Evolutionary conservation across 179 eudicot genomes (phyloP).

Genomic region (Silene coronaria): DNA sequence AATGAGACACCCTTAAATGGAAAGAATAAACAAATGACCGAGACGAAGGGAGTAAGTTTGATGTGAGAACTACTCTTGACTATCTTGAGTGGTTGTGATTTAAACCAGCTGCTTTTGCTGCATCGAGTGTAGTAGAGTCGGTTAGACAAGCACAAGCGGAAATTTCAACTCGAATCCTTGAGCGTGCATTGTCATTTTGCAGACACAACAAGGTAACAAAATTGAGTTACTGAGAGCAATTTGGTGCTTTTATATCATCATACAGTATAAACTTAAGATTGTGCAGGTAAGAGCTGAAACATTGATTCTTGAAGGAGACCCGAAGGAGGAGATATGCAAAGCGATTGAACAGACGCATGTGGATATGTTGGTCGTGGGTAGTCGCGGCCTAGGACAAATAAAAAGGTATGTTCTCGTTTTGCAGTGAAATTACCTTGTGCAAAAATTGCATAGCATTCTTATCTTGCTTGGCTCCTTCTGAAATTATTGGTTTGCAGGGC

Average conservation of each 20-base stretch:
- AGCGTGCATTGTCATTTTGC: constrained; percentile 46
- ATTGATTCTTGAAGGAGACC: constrained; percentile 50
- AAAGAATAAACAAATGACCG: no score
- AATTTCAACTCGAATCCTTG: constrained; percentile 36
- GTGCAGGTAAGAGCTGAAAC: constrained; percentile 51
- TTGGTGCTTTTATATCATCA: neutral
- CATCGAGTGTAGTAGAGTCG: constrained; percentile 38
- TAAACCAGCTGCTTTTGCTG: constrained; percentile 31
- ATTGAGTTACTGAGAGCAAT: neutral
- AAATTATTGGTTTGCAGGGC: constrained; percentile 45
- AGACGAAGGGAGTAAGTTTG: no score
- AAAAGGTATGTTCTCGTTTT: constrained; percentile 48
- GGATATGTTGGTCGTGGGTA: constrained; percentile 64
- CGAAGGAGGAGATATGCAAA: constrained; percentile 59
- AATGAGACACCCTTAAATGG: no score
- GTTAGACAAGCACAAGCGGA: constrained; percentile 52
- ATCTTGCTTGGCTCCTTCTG: no score
- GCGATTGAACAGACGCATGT: constrained; percentile 48
- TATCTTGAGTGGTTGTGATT: neutral
- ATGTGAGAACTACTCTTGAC: neutral
- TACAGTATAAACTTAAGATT: neutral
- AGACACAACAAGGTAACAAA: constrained; percentile 35
- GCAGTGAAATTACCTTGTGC: no score
- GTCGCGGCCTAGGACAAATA: constrained; percentile 61
- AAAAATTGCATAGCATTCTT: no score